Base-by-base conservation (phyloP, 352 stramenopile genomes). In the Pythium coloratum region DNA sequence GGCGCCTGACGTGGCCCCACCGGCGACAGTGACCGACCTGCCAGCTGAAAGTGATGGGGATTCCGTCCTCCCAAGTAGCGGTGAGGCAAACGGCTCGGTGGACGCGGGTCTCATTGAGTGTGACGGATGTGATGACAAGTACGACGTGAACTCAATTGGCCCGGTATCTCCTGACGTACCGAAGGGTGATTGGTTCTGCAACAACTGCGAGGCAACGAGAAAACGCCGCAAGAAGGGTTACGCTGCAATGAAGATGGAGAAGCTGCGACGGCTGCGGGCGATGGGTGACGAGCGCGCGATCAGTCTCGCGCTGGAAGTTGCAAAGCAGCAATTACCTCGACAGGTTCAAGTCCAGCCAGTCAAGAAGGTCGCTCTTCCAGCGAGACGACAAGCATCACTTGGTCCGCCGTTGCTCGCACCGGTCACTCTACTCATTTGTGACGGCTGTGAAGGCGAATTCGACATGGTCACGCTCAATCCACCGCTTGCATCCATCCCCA, bases 81-180 rank as follows among this genome's bases (percentile, higher is more conserved):
- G 16, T n/a, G 46, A 53, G 5, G n/a, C 46, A 5, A 24, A 6
- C 46, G 20, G 46, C 18, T 53, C 46, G 5, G 46, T 13, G 20
- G 46, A 53, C 24, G 69, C 85, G 32, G 87, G 73, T 1, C 49
- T 90, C 24, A 63, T 94, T n/a, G 75, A 92, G 40, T 93, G 86
- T 55, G 82, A 92, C 36, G 80, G 82, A 0, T 94, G 84, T 47
- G 83, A 90, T 51, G 75, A 76, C 44, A 82, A 91, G 36, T 90
- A 84, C 47, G 83, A 91, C 33, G 66, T 84, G 18, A 62, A 64
- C 33, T 62, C 67, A 24, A 72, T 94, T 44, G 64, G 75, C 55
- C 82, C 83, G 16, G 80, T 82, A 14, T 57, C 86, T 2, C 33
- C 77, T 0, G 61, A 75, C 10, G 71, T 89, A 24, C 82, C 82